Percentiles rank a stretch among this genome's conserved stretches.
phyloP scores from a whole-genome alignment of 192 early-diverging fungal genomes.

The Glomus cerebriforme region DNA sequence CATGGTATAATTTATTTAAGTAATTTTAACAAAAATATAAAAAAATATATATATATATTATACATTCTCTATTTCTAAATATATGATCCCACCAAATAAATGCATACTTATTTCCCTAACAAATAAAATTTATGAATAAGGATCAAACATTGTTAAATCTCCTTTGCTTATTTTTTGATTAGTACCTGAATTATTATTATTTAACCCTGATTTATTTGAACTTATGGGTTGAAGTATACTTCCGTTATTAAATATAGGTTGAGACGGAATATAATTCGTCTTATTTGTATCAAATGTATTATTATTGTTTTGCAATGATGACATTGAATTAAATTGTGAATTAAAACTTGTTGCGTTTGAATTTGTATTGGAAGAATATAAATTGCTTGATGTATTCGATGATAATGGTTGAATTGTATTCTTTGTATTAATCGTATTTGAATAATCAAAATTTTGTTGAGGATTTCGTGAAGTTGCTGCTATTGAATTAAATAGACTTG shows the following conservation, averaged over 20 bases:
- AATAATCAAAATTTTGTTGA: background rate
- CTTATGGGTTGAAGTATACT: constrained; percentile 2
- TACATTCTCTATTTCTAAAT: too few species aligned
- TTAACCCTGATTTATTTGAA: background rate
- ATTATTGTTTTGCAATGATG: background rate
- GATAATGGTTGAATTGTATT: background rate
- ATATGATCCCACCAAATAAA: too few species aligned
- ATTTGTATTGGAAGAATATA: too few species aligned
- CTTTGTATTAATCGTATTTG: background rate
- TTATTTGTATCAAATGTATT: background rate
- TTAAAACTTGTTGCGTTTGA: background rate
- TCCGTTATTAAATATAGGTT: background rate
- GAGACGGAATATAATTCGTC: background rate
- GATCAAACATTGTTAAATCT: constrained; percentile 23
- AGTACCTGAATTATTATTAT: background rate
- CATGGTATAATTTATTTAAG: too few species aligned
- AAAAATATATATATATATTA: too few species aligned
- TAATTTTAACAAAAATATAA: too few species aligned
- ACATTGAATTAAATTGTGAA: background rate
- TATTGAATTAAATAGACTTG: background rate
- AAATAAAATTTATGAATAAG: constrained; percentile 4
- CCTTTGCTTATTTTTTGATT: constrained; percentile 6
- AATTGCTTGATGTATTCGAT: background rate
- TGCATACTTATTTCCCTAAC: too few species aligned
- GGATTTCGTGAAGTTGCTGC: background rate